Percentiles rank a stretch among this genome's conserved stretches.
phyloP scores from a whole-genome alignment of 2,329 filamentous ascomycete species.

The Scedosporium minutisporum region DNA sequence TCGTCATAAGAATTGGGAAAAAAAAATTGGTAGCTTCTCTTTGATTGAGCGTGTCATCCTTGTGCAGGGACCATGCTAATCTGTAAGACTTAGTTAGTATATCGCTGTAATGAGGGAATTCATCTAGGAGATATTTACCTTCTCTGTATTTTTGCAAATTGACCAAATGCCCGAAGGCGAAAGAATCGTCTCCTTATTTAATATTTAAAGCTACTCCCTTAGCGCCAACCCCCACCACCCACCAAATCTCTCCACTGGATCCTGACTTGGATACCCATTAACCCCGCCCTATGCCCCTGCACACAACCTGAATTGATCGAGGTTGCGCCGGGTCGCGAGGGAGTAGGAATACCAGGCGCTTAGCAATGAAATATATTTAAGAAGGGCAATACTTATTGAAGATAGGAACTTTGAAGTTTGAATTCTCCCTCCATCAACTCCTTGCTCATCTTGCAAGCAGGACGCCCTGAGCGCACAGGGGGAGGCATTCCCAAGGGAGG shows the following conservation, averaged over 20 bases:
- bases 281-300: background rate
- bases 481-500: background rate
- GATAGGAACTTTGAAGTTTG: too few relatives aligned
- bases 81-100: constrained; percentile 1
- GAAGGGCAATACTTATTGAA: too few relatives aligned
- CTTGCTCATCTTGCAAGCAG: too few relatives aligned
- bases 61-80: constrained; percentile 21
- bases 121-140: background rate
- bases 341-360: too few relatives aligned
- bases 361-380: too few relatives aligned
- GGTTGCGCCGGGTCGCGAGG: too few relatives aligned
- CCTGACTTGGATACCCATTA: background rate
- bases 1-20: background rate
- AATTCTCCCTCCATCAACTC: too few relatives aligned
- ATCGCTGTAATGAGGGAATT: background rate
- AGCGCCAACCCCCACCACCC: background rate
- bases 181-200: background rate
- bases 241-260: background rate
- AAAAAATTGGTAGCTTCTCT: constrained; percentile 47
- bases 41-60: constrained; percentile 82
- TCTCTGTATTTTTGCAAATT: constrained; percentile 3
- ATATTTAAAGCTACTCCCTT: background rate
- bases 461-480: too few relatives aligned
- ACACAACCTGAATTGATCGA: too few relatives aligned
- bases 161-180: constrained; percentile 2